Evolutionary conservation across 345 rosid genomes (phyloP).

Genomic region (Pugionium dolabratum): DNA sequence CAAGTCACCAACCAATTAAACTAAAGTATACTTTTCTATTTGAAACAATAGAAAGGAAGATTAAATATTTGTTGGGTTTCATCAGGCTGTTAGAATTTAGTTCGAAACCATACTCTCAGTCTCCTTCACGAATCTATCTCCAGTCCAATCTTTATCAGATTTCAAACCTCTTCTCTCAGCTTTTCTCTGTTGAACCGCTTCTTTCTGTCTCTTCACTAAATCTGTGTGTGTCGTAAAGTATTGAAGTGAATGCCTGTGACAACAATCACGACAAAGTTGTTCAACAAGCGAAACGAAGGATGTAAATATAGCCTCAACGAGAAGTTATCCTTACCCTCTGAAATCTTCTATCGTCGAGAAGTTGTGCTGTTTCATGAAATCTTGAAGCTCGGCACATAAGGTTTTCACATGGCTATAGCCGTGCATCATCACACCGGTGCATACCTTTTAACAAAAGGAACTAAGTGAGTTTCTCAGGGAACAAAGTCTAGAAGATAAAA

Average conservation of each 20-base stretch:
- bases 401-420: constrained; percentile 90
- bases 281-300: no score
- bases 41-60: no score
- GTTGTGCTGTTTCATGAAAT: constrained; percentile 44
- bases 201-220: constrained; percentile 74
- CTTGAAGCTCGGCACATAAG: constrained; percentile 70
- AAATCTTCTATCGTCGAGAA: constrained; percentile 72
- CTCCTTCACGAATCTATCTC: no score
- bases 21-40: no score
- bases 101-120: constrained; percentile 7
- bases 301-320: neutral
- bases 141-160: no score
- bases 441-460: constrained; percentile 55
- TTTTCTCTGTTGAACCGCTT: constrained; percentile 71
- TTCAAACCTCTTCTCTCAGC: no score
- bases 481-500: neutral
- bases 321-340: constrained; percentile 67
- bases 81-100: constrained; percentile 33
- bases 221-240: constrained; percentile 94
- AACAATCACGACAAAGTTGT: neutral
- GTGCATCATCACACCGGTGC: constrained; percentile 39
- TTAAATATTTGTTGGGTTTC: no score
- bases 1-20: no score
- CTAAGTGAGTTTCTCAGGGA: neutral
- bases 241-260: constrained; percentile 63